Percentiles rank a stretch among this genome's conserved stretches.
Evolutionary conservation across 805 yeast genomes (phyloP).

Genomic region (Isabelozyma rhagii): DNA sequence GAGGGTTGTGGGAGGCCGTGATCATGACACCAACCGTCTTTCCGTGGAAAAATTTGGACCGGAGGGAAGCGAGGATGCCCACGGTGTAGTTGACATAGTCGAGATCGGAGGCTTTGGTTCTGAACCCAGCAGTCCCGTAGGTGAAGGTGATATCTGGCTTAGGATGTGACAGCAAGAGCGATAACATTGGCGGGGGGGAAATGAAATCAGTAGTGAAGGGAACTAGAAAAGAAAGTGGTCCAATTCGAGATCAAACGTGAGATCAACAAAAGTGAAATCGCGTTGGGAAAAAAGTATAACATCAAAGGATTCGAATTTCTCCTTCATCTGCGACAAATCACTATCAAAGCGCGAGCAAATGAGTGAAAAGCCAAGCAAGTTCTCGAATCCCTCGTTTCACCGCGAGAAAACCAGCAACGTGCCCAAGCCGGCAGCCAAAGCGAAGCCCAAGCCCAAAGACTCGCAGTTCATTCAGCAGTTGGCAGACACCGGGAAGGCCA

Average conservation of each 20-base stretch:
- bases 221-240: not conserved
- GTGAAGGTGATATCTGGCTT: constrained; percentile 46
- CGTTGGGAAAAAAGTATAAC: no score
- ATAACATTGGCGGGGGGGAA: not conserved
- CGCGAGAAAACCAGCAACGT: constrained; percentile 11
- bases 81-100: constrained; percentile 83
- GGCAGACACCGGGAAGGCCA: constrained; percentile 37
- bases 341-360: not conserved
- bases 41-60: constrained; percentile 71
- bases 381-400: constrained; percentile 28
- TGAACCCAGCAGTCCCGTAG: constrained; percentile 98
- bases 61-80: constrained; percentile 75
- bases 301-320: no score
- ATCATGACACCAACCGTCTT: constrained; percentile 91
- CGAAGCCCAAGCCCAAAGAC: constrained; percentile 14
- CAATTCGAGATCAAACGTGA: no score
- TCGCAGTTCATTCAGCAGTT: constrained; percentile 34
- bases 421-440: constrained; percentile 5
- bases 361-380: constrained; percentile 12
- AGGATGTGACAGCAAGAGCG: constrained; percentile 24
- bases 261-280: no score
- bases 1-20: constrained; percentile 94
- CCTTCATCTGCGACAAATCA: no score
- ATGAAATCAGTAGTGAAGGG: not conserved
- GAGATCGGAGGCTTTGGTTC: constrained; percentile 64